Evolutionary conservation across 331 rosid genomes (phyloP), one percentile per base, ranked within the genome.

Genomic region (Phaseolus coccineus): DNA sequence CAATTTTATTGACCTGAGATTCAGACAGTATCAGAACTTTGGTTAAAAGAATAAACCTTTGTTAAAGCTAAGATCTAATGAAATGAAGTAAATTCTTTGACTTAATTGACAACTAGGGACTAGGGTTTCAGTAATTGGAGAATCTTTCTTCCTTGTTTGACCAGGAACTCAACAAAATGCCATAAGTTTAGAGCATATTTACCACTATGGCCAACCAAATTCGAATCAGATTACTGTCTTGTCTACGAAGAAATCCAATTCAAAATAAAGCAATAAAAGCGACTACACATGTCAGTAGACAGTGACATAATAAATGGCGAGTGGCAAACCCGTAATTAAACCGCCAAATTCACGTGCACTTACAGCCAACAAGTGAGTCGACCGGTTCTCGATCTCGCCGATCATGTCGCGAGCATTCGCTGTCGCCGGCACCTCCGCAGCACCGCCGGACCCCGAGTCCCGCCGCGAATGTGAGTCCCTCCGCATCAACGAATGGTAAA

Each of bases 351-450:
- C 80, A 56, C 74, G 74, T 37, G 44, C 69, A 90, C 99, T 89
- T 87, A 96, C 99, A 50, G 97, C 97, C 73, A 90, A 87, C 77
- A 96, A 73, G 80, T 96, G 87, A 56, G 97, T 53, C 1, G 99
- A 96, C 19, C 99, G 98, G 85, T 96, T 96, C 90, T 93, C 99
- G 19, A 96, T 96, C 90, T 96, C 99, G 51, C 98, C 99, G 90
- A 96, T 96, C 99, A 96, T 96, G 86, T 93, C 97, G 5, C 99
- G 98, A 24, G 99, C 85, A 37, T 87, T 96, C 55, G 96, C 83
- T 48, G 93, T 85, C 10, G 90, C 73, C 82, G 90, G 89, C 0
- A 70, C 84, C 63, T 90, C 98, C 7, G 89, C 14, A 0, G 77
- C 66, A 0, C 84, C 72, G 24, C 88, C 83, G 63, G 86, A 51